Evolutionary conservation across 2,329 filamentous ascomycete species (phyloP), one percentile per base, ranked within the genome.

Genomic region (Aspergillus tamarii): DNA sequence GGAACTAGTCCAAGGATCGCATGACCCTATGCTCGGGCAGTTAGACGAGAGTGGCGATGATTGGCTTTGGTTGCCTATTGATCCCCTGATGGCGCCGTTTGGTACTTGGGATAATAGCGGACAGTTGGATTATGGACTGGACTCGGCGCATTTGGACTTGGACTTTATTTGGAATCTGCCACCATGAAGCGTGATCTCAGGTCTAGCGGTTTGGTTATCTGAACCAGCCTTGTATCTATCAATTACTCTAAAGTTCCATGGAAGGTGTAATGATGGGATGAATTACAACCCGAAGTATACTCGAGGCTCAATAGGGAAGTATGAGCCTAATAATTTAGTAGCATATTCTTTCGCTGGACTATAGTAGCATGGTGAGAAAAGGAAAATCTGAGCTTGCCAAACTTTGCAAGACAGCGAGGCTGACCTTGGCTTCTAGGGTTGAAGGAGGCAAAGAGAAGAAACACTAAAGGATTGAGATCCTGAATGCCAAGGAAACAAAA

Each of bases 131-230:
- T 68, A 62, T 39, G 66, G 64, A 7, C 64, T 73, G n/a, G 72
- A 71, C 56, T 67, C 68, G 11, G 63, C 69, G 28, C 64, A 64
- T 43, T 61, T 67, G 14, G 68, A 72, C 59, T 61, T 75, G 57
- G 72, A 75, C 60, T 75, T 75, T 56, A 66, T 75, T 28, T 75
- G 72, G 73, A 74, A 75, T 60, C 43, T 74, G 45, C 70, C 72
- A 14, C 6, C 26, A 2, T 50, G 26, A 50, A 10, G 39, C 4
- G 19, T 8, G 39, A 6, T 41, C 10, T n/a, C 3, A 9, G 19
- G 12, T n/a, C 1, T n/a, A 5, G 1, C 1, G 7, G 3, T 41
- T n/a, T 7, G 8, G 4, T 16, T 4, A 3, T 39, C 7, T 39
- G 36, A 8, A 19, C 0, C 19, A 3, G 36, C 16, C 6, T n/a